These are phyloP conservation scores for Strobilomyces confusus DNA, from an alignment of 768 basidiomycete genomes.

Conservation along the genomic window DNA sequence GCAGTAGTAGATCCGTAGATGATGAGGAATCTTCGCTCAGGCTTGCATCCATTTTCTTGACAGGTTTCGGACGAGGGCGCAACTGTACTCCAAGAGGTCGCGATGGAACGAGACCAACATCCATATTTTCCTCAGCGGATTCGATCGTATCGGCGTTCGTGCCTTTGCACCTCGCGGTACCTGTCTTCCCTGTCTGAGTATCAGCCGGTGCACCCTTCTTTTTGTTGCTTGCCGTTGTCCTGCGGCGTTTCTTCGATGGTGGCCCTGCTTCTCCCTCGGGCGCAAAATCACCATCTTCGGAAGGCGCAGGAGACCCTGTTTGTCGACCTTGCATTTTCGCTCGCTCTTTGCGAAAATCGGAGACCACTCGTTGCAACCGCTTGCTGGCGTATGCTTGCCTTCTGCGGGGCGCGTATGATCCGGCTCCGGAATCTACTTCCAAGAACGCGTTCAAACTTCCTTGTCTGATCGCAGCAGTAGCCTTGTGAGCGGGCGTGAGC, in stretches of 20 bases:
- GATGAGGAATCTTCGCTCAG: conserved; percentile 7
- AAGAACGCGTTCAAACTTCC: conserved; percentile 74
- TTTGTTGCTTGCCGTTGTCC: conserved; percentile 16
- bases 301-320: conserved; percentile 12
- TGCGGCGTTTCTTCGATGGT: conserved; percentile 32
- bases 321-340: conserved; percentile 16
- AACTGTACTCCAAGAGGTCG: conserved; percentile 31
- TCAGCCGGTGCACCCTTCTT: background rate
- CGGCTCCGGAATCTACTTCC: conserved; percentile 62
- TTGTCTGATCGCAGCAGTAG: conserved; percentile 68
- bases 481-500: conserved; percentile 32
- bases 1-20: conserved; percentile 1
- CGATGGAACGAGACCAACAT: conserved; percentile 12
- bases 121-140: conserved; percentile 15
- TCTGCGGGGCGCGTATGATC: conserved; percentile 70
- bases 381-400: conserved; percentile 83
- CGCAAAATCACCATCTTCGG: conserved; percentile 27
- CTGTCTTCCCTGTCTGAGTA: background rate
- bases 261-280: conserved; percentile 25
- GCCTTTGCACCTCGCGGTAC: background rate
- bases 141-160: background rate
- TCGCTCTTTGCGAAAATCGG: conserved; percentile 62
- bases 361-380: conserved; percentile 82
- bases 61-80: conserved; percentile 42
- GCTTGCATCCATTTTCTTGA: conserved; percentile 12